A percentile compares a stretch with the other conserved stretches of the same genome.
Conservation (phyloP, 768 basidiomycete genomes). For the Lyophyllum atratum region DNA sequence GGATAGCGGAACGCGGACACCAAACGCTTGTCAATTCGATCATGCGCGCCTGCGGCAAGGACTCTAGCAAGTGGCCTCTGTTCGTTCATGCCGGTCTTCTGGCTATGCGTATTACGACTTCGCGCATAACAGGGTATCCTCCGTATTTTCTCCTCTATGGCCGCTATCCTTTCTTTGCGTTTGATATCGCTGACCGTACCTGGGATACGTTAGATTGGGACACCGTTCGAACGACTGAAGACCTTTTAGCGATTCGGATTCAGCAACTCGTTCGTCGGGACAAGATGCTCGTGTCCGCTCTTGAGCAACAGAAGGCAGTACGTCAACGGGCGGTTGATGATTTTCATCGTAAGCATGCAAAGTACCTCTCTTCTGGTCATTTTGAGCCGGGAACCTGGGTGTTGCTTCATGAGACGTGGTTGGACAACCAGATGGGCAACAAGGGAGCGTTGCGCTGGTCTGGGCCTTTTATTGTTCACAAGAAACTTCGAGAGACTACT, state of each 20-base stretch:
- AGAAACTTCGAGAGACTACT: conserved; percentile 5
- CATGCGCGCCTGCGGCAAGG: conserved; percentile 19
- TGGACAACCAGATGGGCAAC: conserved; percentile 29
- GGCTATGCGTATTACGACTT: conserved; percentile 25
- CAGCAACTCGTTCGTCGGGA: conserved; percentile 23
- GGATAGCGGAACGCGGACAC: conserved; percentile 28
- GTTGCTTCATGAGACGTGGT: conserved; percentile 28
- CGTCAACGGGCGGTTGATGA: conserved; percentile 22
- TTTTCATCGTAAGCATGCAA: conserved; percentile 17
- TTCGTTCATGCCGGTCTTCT: conserved; percentile 25
- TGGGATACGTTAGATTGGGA: conserved; percentile 30
- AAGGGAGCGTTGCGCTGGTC: conserved; percentile 28
- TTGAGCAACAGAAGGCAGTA: conserved; percentile 9
- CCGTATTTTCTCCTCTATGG: conserved; percentile 34
- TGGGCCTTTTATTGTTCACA: conserved; percentile 30
- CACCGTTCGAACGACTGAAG: conserved; percentile 18
- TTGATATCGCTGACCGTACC: conserved; percentile 28
- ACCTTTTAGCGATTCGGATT: conserved; percentile 24
- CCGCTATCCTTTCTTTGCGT: conserved; percentile 26
- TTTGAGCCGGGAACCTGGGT: conserved; percentile 31
- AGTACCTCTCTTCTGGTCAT: conserved; percentile 14
- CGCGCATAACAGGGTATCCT: conserved; percentile 27
- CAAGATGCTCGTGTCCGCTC: conserved; percentile 13
- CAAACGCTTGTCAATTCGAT: conserved; percentile 23
- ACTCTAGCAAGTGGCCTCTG: conserved; percentile 26